Evolutionary conservation across 805 yeast species (phyloP), one percentile per base, ranked within the genome.

Genomic region (Vanderwaltozyma verrucispora): DNA sequence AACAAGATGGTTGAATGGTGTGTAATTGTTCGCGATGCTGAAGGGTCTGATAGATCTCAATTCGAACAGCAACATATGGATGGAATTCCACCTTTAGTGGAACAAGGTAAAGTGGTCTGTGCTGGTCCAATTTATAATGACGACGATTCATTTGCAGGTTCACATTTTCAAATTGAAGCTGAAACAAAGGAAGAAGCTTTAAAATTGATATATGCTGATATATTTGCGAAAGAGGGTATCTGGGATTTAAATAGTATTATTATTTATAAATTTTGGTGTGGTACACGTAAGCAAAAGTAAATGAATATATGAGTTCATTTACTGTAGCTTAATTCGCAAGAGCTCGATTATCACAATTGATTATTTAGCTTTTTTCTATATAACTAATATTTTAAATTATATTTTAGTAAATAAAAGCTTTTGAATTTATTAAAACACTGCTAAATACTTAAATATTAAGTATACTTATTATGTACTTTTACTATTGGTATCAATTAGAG

Each of bases 1-100:
- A 37, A 23, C 16, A 61, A 54, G 41, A 62, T 65, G 70, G 68
- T 64, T 63, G 85, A 79, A 54, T 80, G 78, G 72, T 65, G 75
- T 55, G 89, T 77, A n/a, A 66, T 80, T 51, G 72, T 81, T 26
- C 77, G 67, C 56, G 94, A 83, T 55, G 74, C 72, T 52, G 83
- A 84, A 33, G 75, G 74, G 28, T 60, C 72, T 36, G 80, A 75
- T 57, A 68, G 87, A 54, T 45, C 71, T 3, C 49, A 56, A 13
- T 63, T 64, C 30, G 72, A 84, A 58, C 64, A 73, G 4, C 63
- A 63, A 26, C 88, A 80, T 52, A 46, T 76, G 18, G 66, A 67
- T 8, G 69, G 54, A 2, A 62, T 76, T 35, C 74, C 75, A 6
- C 59, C 57, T 1, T 41, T 49, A 4, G 65, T 72, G 28, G 64